These are phyloP conservation scores for Aegilops bicornis DNA, from an alignment of 176 grass and related monocot genomes.

Conservation along the genomic window DNA sequence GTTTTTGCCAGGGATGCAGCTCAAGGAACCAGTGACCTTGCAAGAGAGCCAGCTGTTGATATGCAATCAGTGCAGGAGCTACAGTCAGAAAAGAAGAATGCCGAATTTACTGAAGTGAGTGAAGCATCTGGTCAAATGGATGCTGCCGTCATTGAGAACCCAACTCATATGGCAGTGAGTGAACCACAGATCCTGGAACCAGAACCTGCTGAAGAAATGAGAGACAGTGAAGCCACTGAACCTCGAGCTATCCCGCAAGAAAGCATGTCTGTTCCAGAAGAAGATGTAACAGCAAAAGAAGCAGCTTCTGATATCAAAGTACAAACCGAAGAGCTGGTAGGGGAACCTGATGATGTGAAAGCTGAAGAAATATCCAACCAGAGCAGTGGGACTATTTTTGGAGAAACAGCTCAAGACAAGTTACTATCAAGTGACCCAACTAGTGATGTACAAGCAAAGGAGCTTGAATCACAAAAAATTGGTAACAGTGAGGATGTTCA, in stretches of 20 bases:
- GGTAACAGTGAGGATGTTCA: not conserved
- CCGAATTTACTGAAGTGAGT: not conserved
- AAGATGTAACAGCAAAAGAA: conserved; percentile 11
- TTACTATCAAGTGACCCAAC: conserved; percentile 13
- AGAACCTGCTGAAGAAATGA: conserved; percentile 19
- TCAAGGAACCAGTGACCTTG: too few species aligned
- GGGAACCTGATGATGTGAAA: conserved; percentile 7
- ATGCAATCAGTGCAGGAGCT: conserved; percentile 14
- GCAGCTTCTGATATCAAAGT: not conserved
- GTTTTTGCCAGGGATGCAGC: too few species aligned
- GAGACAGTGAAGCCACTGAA: not conserved
- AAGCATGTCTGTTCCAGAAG: conserved; percentile 22
- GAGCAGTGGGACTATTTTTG: not conserved
- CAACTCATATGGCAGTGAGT: not conserved
- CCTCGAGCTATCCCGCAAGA: not conserved
- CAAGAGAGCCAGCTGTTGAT: conserved; percentile 20
- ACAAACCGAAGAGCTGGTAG: not conserved
- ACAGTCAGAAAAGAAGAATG: conserved; percentile 8
- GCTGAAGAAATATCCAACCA: conserved; percentile 17
- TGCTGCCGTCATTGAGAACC: not conserved
- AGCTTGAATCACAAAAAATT: not conserved
- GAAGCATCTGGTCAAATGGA: not conserved
- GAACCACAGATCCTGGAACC: not conserved
- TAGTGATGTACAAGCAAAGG: conserved; percentile 5
- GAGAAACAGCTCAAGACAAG: conserved; percentile 4